phyloP scores from a whole-genome alignment of 345 rosid species.

The Pistacia atlantica region DNA sequence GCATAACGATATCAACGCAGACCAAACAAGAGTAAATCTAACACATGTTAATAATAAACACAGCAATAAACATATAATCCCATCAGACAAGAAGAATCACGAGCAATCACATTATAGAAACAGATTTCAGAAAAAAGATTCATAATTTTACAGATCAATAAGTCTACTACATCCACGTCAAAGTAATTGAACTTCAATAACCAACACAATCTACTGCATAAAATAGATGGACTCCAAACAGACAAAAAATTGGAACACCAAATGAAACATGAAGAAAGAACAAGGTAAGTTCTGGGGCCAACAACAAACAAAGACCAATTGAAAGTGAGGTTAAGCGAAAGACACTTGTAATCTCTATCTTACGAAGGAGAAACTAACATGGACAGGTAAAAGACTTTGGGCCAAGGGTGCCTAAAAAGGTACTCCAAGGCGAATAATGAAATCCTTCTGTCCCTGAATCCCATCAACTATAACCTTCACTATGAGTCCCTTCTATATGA shows the following conservation, averaged over 20 bases:
- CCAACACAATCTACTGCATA: not conserved
- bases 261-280: not conserved
- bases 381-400: not conserved
- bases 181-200: conserved; percentile 3
- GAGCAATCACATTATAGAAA: not conserved
- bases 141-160: not conserved
- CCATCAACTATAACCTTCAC: not conserved
- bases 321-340: not conserved
- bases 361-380: not conserved
- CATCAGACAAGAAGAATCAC: not conserved
- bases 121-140: not conserved
- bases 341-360: not conserved
- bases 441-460: not conserved
- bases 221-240: not conserved
- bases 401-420: not conserved
- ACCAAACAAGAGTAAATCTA: not conserved
- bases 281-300: not conserved
- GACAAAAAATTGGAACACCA: not conserved
- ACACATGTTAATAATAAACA: not conserved
- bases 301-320: not conserved
- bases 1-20: too few species aligned
- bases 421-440: not conserved
- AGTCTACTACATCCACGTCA: not conserved
- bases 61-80: not conserved
- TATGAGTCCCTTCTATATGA: not conserved